These are phyloP conservation scores for Chytridium lagenaria DNA, from an alignment of 371 early-diverging fungal species.

Conservation along the genomic window DNA sequence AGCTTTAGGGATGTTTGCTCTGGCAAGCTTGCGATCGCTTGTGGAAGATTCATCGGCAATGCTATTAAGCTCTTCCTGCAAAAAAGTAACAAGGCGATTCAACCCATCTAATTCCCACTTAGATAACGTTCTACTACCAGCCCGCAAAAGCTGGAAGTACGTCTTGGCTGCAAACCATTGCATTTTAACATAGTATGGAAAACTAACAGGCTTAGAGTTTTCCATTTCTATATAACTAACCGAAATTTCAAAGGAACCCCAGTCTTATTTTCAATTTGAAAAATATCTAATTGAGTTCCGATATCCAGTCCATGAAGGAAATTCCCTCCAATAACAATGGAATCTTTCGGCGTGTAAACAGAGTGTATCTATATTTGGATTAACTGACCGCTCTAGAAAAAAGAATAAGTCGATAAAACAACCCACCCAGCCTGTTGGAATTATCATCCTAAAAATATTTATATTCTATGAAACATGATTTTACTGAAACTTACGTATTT, in stretches of 20 bases:
- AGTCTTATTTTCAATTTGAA: slow-evolving; percentile 78
- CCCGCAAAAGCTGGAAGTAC: slow-evolving; percentile 36
- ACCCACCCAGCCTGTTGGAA: slow-evolving; percentile 85
- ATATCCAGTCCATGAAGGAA: slow-evolving; percentile 82
- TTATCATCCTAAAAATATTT: slow-evolving; percentile 72
- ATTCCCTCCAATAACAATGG: slow-evolving; percentile 93
- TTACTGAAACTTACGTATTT: slow-evolving; percentile 68
- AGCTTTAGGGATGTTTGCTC: slow-evolving; percentile 33
- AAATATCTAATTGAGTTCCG: slow-evolving; percentile 66
- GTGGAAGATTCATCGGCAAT: slow-evolving; percentile 20
- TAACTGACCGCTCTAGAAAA: background rate
- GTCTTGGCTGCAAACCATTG: slow-evolving; percentile 71
- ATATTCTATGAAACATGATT: background rate
- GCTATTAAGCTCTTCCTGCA: slow-evolving; percentile 20
- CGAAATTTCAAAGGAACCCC: slow-evolving; percentile 80
- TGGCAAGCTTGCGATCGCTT: slow-evolving; percentile 26
- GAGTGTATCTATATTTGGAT: slow-evolving; percentile 77
- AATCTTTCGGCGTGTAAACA: slow-evolving; percentile 84
- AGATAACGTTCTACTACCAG: slow-evolving; percentile 13
- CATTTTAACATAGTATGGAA: slow-evolving; percentile 80
- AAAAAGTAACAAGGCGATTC: slow-evolving; percentile 26
- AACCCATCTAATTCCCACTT: slow-evolving; percentile 45
- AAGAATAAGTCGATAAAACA: background rate
- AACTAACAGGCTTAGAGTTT: slow-evolving; percentile 37
- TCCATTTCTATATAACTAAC: no score